These are phyloP conservation scores for Hemileccinum rubropunctum DNA, from an alignment of 768 basidiomycete genomes.

Conservation along the genomic window DNA sequence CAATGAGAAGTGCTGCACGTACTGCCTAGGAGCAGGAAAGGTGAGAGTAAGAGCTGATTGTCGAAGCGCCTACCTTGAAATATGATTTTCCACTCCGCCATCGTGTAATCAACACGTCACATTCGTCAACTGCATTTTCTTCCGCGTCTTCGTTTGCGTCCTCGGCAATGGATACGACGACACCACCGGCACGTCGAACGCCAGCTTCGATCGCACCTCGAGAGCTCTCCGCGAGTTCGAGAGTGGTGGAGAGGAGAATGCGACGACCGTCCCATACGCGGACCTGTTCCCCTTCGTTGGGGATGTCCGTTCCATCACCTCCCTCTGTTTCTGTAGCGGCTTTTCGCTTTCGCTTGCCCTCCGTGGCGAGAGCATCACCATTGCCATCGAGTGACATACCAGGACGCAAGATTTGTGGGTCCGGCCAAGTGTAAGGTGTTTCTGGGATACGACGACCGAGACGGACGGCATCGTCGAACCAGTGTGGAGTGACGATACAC, in stretches of 20 bases:
- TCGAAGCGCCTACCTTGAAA: slow-evolving; percentile 48
- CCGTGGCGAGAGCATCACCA: slow-evolving; percentile 15
- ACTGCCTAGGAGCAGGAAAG: slow-evolving; percentile 49
- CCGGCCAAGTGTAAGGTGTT: slow-evolving; percentile 67
- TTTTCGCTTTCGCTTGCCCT: slow-evolving; percentile 23
- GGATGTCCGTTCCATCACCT: slow-evolving; percentile 4
- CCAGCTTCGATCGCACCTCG: slow-evolving; percentile 55
- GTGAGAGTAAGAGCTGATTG: neutral
- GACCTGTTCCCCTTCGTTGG: slow-evolving; percentile 30
- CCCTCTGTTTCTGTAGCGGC: slow-evolving; percentile 22
- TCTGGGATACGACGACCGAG: slow-evolving; percentile 55
- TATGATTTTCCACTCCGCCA: slow-evolving; percentile 70
- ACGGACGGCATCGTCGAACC: slow-evolving; percentile 81
- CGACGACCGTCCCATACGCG: slow-evolving; percentile 59
- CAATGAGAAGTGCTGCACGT: slow-evolving; percentile 44
- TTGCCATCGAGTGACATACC: slow-evolving; percentile 15
- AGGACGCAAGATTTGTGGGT: slow-evolving; percentile 50
- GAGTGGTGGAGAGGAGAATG: slow-evolving; percentile 58
- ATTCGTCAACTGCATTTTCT: slow-evolving; percentile 38
- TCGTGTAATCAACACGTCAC: slow-evolving; percentile 74
- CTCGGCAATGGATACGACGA: slow-evolving; percentile 52
- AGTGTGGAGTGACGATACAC: slow-evolving; percentile 80
- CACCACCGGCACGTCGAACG: slow-evolving; percentile 61
- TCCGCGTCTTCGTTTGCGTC: slow-evolving; percentile 32
- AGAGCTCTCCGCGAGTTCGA: slow-evolving; percentile 51